Evolutionary conservation across 306 rosid species (phyloP), one percentile per base, ranked within the genome.

Genomic region (Hippophae rhamnoides): DNA sequence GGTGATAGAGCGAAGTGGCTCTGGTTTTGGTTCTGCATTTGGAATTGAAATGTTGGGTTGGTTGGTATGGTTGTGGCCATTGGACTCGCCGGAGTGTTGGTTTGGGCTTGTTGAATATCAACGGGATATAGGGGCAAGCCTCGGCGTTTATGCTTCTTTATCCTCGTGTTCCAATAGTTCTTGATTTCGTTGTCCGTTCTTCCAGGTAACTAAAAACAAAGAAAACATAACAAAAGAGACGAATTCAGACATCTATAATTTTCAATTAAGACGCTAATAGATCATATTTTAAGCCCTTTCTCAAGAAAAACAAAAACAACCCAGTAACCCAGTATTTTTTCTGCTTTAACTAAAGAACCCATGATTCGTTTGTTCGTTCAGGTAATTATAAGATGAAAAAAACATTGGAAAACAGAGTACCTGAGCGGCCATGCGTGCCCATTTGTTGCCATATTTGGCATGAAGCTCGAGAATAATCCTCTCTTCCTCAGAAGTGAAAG

Each of bases 361-460:
- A 46, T 7, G 1, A 9, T 5, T 3, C 8, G 50, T 13, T 9
- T 46, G 50, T 46, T 46, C 50, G 10, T 5, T 47, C 13, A 9
- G 38, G 50, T 47, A 9, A 9, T 47, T 47, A 9, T 47, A 47
- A 9, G 13, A 9, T 7, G 11, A 7, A 47, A 9, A 47, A 9
- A 9, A 47, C 0, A 9, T 47, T 18, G 23, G 8, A 43, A 7
- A 31, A 31, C 38, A 31, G 38, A 6, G 60, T 8, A 86, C 97
- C 83, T 87, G 82, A 61, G 89, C 72, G 13, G 95, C 97, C 96
- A 90, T 90, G 68, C 89, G 76, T 12, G 97, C 97, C 97, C 97
- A 90, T 77, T 90, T 90, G 80, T 90, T 90, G 62, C 97, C 96
- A 44, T 65, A 79, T 41, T 79, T 89, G 13, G 96, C 65, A 50